Percentiles rank a stretch among this genome's conserved stretches.
phyloP scores from a whole-genome alignment of 177 flowering plant genomes.

The Vitis hybrid region DNA sequence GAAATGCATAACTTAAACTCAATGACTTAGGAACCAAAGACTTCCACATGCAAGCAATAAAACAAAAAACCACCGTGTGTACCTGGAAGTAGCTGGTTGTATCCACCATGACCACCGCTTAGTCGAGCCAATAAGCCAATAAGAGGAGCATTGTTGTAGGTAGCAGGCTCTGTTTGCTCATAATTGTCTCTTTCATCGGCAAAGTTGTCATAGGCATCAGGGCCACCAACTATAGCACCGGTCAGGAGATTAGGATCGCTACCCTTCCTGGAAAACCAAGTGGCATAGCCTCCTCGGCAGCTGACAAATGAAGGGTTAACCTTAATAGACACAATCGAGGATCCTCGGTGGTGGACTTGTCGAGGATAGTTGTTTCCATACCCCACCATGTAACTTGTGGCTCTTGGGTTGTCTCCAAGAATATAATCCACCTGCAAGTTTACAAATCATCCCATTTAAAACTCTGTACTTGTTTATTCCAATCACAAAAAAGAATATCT shows the following conservation, averaged over 20 bases:
- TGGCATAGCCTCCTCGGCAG: conserved; percentile 85
- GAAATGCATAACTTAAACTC: background rate
- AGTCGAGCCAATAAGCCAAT: conserved; percentile 79
- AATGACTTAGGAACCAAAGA: background rate
- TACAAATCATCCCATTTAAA: background rate
- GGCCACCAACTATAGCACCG: conserved; percentile 95
- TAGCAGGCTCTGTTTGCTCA: conserved; percentile 95
- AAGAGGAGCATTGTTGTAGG: conserved; percentile 92
- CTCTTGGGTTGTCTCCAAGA: conserved; percentile 95
- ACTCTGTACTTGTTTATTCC: too few species aligned
- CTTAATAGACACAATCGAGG: conserved; percentile 83
- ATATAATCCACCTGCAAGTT: conserved; percentile 76
- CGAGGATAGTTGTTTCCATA: conserved; percentile 83
- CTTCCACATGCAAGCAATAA: background rate
- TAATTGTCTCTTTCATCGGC: conserved; percentile 86
- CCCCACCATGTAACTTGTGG: conserved; percentile 95
- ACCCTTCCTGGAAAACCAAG: conserved; percentile 71
- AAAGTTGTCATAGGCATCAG: conserved; percentile 90
- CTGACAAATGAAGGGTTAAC: conserved; percentile 56
- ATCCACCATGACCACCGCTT: conserved; percentile 56
- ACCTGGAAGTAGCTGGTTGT: conserved; percentile 91
- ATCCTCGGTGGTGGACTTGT: conserved; percentile 83
- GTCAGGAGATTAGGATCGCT: conserved; percentile 82
- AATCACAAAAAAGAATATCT: too few species aligned
- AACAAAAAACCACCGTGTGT: background rate